Base-by-base conservation (phyloP, 495 filamentous ascomycete genomes). In the Hypomontagnella submonticulosa region DNA sequence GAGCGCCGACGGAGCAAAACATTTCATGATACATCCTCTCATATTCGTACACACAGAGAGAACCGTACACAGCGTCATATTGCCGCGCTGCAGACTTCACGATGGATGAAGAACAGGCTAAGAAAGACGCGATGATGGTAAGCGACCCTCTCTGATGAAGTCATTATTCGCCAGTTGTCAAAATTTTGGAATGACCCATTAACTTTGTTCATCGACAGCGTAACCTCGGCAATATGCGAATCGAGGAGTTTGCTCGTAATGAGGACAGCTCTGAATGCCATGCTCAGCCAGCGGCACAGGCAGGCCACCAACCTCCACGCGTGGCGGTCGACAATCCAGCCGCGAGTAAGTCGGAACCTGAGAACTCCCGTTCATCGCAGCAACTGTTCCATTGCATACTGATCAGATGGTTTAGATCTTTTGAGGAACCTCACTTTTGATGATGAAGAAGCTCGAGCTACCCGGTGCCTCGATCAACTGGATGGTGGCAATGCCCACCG, bases 401-500 rank as follows among this genome's bases (percentile, higher is more conserved):
- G 36, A 71, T 44, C 0, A 9, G 48, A 61, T 43, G 23, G 7
- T 12, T 15, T 10, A 74, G 71, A 40, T n/a, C 69, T 69, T 1
- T 37, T 60, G 1, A 36, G 11, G 1, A 13, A 43, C 5, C 66
- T 66, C 5, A 0, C 13, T 0, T 73, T 73, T n/a, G 16, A 73
- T 2, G 71, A 73, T 15, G 59, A 63, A 1, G 69, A 71, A 7
- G 54, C 46, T 11, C 57, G 23, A n/a, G 59, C 27, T 1, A 69
- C 67, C 18, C 61, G 55, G 9, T 53, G 50, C 8, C 51, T 71
- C 23, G 66, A 71, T 44, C 32, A 51, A 1, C 48, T 72, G 13
- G 69, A 70, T 4, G 41, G 38, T 30, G 71, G 71, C 5, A 65
- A 72, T 23, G 62, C 69, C 2, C 71, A 74, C 30, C 71, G 71